Evolutionary conservation across 139 green algal species (phyloP).

Genomic region (Volvox africanus): DNA sequence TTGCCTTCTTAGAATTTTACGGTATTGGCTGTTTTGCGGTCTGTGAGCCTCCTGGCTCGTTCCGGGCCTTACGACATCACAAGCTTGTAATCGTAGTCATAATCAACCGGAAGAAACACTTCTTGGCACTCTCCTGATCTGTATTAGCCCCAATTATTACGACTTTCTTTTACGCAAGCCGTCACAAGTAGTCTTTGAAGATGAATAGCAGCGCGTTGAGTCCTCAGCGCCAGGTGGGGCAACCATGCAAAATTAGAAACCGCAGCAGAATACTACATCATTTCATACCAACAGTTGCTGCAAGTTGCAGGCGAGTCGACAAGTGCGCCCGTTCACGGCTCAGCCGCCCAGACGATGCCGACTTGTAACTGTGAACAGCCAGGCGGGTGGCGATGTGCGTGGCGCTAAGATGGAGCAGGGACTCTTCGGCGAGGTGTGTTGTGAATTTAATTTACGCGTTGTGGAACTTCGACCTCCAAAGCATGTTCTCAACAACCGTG

Average conservation of each 20-base stretch:
- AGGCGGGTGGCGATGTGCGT: constrained; percentile 11
- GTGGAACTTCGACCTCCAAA: too few species aligned
- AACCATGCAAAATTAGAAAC: background rate
- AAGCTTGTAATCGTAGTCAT: too few species aligned
- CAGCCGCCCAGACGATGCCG: constrained; percentile 21
- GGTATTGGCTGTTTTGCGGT: too few species aligned
- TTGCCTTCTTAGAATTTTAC: too few species aligned
- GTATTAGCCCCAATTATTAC: too few species aligned
- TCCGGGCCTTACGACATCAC: too few species aligned
- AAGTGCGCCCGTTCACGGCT: constrained; percentile 15
- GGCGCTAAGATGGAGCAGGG: constrained; percentile 53
- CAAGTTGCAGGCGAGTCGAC: background rate
- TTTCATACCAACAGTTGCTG: too few species aligned
- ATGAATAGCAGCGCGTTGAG: background rate
- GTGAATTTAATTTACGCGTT: background rate
- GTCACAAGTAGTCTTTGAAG: background rate
- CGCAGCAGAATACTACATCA: too few species aligned
- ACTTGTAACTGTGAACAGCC: background rate
- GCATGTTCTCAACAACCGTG: background rate
- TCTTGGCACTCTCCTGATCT: too few species aligned
- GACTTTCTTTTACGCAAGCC: background rate
- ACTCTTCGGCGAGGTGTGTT: constrained; percentile 63
- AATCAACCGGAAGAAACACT: too few species aligned
- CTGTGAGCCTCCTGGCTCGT: too few species aligned
- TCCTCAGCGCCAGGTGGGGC: constrained; percentile 8